Base-by-base conservation (phyloP, 106 monocot species). In the Agapanthus africanus region DNA sequence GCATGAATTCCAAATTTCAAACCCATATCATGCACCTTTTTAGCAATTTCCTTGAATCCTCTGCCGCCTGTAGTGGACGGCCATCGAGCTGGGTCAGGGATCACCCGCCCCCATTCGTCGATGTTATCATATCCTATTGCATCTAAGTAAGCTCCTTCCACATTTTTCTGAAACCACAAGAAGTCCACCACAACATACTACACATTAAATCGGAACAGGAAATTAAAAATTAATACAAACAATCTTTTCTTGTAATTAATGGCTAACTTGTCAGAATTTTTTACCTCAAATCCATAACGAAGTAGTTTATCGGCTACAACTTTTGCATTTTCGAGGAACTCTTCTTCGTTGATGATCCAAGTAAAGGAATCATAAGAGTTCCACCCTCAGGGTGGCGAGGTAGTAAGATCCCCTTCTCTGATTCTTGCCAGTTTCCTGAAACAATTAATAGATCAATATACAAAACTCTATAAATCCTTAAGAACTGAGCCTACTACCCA, bases 361-460 rank as follows among this genome's bases (percentile, higher is more conserved):
- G 86, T 86, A 69, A 89, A 97, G 33, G 95, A 88, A 79, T 97
- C 95, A 68, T 91, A 97, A 18, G 95, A 97, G 59, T 97, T 97
- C 95, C 95, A 97, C 8, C 95, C 95, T 70, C 95, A 80, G 16
- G 88, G 88, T 35, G 91, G 95, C 11, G 77, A 65, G 27, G 13
- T 42, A 13, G 81, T 79, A 63, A 78, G 59, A 10, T 10, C 54
- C 21, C 22, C 21, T 37, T 63, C 63, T 59, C 40, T 60, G 11
- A 19, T 65, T 28, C 42, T 47, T 35, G n/a, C n/a, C n/a, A n/a
- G n/a, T n/a, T n/a, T n/a, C n/a, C n/a, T n/a, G n/a, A n/a, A n/a
- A n/a, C n/a, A n/a, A n/a, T n/a, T n/a, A n/a, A n/a, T n/a, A n/a
- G n/a, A n/a, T n/a, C n/a, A n/a, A n/a, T n/a, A n/a, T n/a, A n/a